Percentiles rank a stretch among this genome's conserved stretches.
Conservation (phyloP, 2,329 filamentous ascomycete species). For the Colletotrichum camelliae region DNA sequence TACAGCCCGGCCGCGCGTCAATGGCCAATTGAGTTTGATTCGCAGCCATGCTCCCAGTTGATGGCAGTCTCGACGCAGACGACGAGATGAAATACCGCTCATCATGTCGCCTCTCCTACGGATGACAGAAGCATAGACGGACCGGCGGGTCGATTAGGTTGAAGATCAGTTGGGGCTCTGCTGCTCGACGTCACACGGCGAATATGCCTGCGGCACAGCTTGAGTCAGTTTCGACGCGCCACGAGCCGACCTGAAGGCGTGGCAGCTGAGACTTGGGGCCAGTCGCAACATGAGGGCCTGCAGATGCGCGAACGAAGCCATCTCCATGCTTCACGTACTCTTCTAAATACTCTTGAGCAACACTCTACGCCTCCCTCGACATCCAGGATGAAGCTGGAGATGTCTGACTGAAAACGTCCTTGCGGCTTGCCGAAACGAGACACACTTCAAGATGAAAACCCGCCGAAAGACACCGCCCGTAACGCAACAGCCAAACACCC, state of each 20-base stretch:
- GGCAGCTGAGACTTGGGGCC: background rate
- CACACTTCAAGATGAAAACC: background rate
- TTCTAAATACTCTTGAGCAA: background rate
- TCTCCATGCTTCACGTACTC: background rate
- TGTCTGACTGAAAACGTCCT: background rate
- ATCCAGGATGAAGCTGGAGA: background rate
- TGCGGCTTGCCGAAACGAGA: background rate
- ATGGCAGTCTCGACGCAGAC: background rate
- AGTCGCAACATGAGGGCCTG: background rate
- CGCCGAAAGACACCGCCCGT: background rate
- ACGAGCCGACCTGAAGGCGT: background rate
- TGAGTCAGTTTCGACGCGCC: background rate
- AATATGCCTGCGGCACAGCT: background rate
- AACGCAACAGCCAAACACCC: background rate
- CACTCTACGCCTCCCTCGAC: background rate
- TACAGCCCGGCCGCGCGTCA: background rate
- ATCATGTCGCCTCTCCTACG: background rate
- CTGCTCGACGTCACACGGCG: background rate
- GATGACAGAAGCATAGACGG: conserved; percentile 14
- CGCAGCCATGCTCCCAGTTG: conserved; percentile 11
- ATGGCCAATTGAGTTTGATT: conserved; percentile 10
- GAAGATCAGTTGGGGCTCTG: background rate
- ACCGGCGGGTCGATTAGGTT: background rate
- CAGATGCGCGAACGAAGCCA: background rate
- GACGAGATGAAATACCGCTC: background rate